A percentile compares a stretch with the other conserved stretches of the same genome.
Evolutionary conservation across 75 land plant genomes (phyloP).

Genomic region (Cunninghamia lanceolata): DNA sequence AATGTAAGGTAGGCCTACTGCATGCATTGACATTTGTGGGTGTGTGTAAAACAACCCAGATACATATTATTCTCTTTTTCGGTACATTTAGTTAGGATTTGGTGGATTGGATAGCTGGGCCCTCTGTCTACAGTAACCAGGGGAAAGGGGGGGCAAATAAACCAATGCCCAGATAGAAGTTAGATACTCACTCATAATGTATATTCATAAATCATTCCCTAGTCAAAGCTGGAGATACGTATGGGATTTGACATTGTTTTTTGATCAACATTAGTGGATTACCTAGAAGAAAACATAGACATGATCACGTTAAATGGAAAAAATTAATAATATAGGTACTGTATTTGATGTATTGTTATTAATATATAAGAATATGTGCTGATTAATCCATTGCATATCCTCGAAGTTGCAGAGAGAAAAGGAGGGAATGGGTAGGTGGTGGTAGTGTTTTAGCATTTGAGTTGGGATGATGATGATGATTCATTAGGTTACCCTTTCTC

Average conservation of each 20-base stretch:
- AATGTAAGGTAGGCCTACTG: background rate
- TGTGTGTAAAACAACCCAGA: background rate
- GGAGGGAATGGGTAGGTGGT: background rate
- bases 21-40: background rate
- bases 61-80: background rate
- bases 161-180: background rate
- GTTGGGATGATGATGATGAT: background rate
- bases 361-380: background rate
- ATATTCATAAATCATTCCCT: background rate
- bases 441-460: background rate
- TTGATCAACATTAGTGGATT: conserved; percentile 5
- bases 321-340: background rate
- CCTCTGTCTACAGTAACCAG: background rate
- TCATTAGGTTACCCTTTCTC: background rate
- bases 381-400: background rate
- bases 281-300: background rate
- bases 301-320: background rate
- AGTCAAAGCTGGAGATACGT: conserved; percentile 7
- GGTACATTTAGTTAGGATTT: conserved; percentile 13
- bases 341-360: background rate
- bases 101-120: conserved; percentile 10
- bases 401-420: background rate
- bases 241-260: background rate
- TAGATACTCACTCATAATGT: background rate
- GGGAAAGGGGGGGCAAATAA: background rate